Evolutionary conservation across 2,329 filamentous ascomycete species (phyloP).

Genomic region (Macrophomina phaseolina): DNA sequence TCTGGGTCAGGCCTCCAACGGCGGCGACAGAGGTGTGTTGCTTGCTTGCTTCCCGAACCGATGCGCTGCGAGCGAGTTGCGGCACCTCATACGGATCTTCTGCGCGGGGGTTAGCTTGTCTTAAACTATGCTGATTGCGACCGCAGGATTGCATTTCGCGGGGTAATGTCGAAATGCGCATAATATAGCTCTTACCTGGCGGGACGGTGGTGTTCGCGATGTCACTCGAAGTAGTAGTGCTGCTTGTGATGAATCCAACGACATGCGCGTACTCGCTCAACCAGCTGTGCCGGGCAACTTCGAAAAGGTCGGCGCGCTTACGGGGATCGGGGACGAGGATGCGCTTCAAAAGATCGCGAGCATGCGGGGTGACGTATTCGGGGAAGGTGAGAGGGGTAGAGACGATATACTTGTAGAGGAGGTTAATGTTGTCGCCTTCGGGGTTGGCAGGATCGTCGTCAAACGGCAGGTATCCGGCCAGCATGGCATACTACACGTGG

Average conservation of each 20-base stretch:
- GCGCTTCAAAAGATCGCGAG: slow-evolving; percentile 85
- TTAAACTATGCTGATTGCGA: background rate
- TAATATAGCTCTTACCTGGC: slow-evolving; percentile 52
- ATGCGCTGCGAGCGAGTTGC: slow-evolving; percentile 80
- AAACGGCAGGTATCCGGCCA: slow-evolving; percentile 95
- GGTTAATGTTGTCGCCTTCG: slow-evolving; percentile 98
- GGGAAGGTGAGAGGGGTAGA: slow-evolving; percentile 96
- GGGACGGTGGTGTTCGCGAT: slow-evolving; percentile 80
- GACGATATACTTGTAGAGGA: slow-evolving; percentile 99
- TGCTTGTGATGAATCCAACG: slow-evolving; percentile 95
- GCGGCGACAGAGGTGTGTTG: slow-evolving; percentile 55
- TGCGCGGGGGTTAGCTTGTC: slow-evolving; percentile 33
- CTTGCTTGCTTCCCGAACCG: slow-evolving; percentile 86
- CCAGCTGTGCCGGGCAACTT: slow-evolving; percentile 98
- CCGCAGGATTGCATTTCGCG: background rate
- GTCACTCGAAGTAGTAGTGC: slow-evolving; percentile 83
- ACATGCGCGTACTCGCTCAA: slow-evolving; percentile 96
- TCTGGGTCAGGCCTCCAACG: slow-evolving; percentile 69
- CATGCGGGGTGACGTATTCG: slow-evolving; percentile 97
- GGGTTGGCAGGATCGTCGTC: slow-evolving; percentile 98
- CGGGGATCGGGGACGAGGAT: slow-evolving; percentile 95
- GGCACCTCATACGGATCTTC: slow-evolving; percentile 64
- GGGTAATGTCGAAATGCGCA: background rate
- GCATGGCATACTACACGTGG: slow-evolving; percentile 84
- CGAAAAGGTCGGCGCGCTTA: slow-evolving; percentile 93